phyloP scores from a whole-genome alignment of 129 eudicot genomes.

The Chrysanthemum makinoi region DNA sequence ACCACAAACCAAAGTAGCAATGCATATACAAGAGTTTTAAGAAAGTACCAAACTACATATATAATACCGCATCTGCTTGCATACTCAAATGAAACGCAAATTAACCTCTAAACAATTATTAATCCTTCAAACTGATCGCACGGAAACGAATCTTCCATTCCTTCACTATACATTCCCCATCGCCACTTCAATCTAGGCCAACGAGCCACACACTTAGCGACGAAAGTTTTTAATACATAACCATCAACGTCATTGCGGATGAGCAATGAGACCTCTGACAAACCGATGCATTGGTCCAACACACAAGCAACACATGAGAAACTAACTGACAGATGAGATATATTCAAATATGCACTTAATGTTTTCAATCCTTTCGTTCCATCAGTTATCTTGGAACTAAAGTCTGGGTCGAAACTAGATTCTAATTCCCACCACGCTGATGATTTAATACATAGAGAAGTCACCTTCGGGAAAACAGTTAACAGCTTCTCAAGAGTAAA shows the following conservation, averaged over 20 bases:
- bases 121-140: too few species aligned
- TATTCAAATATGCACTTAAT: conserved; percentile 45
- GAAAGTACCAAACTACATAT: too few species aligned
- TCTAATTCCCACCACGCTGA: conserved; percentile 52
- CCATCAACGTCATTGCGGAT: conserved; percentile 58
- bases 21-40: conserved; percentile 23
- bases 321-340: conserved; percentile 41
- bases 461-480: conserved; percentile 37
- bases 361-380: conserved; percentile 45
- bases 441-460: conserved; percentile 49
- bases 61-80: too few species aligned
- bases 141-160: conserved; percentile 35
- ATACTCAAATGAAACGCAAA: too few species aligned
- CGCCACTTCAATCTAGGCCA: conserved; percentile 49
- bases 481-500: conserved; percentile 46
- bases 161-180: conserved; percentile 71
- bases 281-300: conserved; percentile 40
- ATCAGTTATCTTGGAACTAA: conserved; percentile 19
- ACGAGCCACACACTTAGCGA: conserved; percentile 46
- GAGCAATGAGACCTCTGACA: conserved; percentile 40
- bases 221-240: conserved; percentile 37
- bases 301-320: conserved; percentile 38
- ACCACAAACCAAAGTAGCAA: neutral
- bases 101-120: too few species aligned
- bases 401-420: conserved; percentile 25